A percentile compares a stretch with the other conserved stretches of the same genome.
phyloP scores from a whole-genome alignment of 768 basidiomycete species.

The Scleroderma bovista region DNA sequence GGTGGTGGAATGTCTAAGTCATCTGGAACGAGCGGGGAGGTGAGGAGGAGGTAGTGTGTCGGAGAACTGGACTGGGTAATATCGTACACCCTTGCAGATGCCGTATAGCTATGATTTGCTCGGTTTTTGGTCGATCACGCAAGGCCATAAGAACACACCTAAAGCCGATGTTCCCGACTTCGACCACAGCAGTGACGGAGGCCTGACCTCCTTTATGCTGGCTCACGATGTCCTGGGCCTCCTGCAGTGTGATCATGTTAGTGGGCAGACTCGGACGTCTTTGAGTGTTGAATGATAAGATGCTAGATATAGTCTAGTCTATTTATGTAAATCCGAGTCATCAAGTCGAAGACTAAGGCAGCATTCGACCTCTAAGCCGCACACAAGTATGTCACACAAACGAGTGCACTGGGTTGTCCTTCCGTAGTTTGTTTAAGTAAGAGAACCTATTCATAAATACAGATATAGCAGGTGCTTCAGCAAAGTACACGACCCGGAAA shows the following conservation, averaged over 20 bases:
- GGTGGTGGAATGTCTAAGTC: conserved; percentile 1
- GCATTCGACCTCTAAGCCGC: too few relatives aligned
- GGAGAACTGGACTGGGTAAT: conserved; percentile 17
- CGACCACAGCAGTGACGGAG: conserved; percentile 13
- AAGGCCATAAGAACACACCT: conserved; percentile 26
- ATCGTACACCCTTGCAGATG: conserved; percentile 23
- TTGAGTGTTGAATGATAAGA: too few relatives aligned
- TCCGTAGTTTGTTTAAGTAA: too few relatives aligned
- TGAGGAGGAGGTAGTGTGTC: conserved; percentile 25
- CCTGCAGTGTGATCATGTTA: conserved; percentile 20
- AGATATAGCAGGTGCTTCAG: too few relatives aligned
- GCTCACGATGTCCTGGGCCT: conserved; percentile 28
- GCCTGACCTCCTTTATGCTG: conserved; percentile 13
- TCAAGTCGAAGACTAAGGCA: too few relatives aligned
- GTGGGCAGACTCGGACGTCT: not conserved
- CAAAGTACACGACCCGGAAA: too few relatives aligned
- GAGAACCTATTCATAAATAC: not conserved
- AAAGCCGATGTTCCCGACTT: conserved; percentile 22
- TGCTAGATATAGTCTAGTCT: too few relatives aligned
- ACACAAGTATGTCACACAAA: too few relatives aligned
- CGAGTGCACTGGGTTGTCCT: too few relatives aligned
- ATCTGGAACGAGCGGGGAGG: conserved; percentile 10
- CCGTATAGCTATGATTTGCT: conserved; percentile 19
- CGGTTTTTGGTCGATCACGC: not conserved
- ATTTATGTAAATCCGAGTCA: too few relatives aligned